Evolutionary conservation across 2,329 filamentous ascomycete genomes (phyloP), one percentile per base, ranked within the genome.

Genomic region (Hortaea werneckii): DNA sequence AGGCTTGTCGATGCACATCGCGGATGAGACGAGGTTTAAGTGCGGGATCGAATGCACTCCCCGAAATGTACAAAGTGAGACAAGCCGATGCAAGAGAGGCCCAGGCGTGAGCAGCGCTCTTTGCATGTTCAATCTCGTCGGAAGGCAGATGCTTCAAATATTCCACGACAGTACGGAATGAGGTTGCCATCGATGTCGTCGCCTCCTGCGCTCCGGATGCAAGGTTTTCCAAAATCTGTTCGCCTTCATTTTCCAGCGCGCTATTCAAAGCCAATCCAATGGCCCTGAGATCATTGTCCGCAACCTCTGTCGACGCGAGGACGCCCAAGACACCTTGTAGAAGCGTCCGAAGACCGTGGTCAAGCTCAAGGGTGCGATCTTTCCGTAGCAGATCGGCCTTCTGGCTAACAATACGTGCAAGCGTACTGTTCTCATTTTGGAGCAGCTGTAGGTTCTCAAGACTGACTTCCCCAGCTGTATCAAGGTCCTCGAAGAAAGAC

Each of bases 11-110:
- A 58, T 83, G 74, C 20, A 78, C 68, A 44, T 74, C 65, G 13
- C 79, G 76, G 55, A 87, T 82, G 12, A 95, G 76, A 43, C 72
- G 71, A 5, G 76, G 66, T 42, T 69, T 70, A 30, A 80, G 62
- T 1, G 79, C 80, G 1, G 92, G 92, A 63, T 98, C 92, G 57
- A 90, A 92, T 3, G 85, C 77, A 54, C 83, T 82, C 63, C 94
- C 83, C 0, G 94, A 89, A 2, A 96, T 80, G 59, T 90, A 95
- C 2, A 95, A 73, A 50, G 78, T 77, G 41, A 96, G 72, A 35
- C 83, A 78, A 11, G 82, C 82, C 13, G 89, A 66, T 1, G 86
- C 83, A 49, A 95, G 80, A 42, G 83, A 74, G 28, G 88, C 74
- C 79, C 89, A 92, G 5, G 85, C 82, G 20, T 59, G 43, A 5